These are phyloP conservation scores for Cryptosporidium sp. DNA, from an alignment of 169 alveolate genomes.

Conservation along the genomic window DNA sequence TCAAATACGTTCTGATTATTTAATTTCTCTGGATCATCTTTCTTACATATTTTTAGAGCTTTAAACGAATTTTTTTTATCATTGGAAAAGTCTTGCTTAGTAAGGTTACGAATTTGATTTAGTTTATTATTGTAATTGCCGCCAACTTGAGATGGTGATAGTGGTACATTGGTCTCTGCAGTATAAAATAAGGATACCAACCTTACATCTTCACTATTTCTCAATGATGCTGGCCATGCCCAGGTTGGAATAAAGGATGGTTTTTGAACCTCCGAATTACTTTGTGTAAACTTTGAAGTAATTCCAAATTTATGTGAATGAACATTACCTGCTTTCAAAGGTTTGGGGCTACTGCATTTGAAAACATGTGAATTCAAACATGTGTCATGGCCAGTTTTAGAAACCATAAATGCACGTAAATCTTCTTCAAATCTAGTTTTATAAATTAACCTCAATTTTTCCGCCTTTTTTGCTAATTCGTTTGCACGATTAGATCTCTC, in stretches of 20 bases:
- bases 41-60: neutral
- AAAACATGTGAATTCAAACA: neutral
- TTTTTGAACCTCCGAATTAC: neutral
- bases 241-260: conserved; percentile 30
- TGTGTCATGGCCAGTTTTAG: neutral
- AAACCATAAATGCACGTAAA: conserved; percentile 55
- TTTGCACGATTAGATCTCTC: conserved; percentile 33
- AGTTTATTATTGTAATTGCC: neutral
- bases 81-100: neutral
- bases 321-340: neutral
- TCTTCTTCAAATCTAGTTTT: conserved; percentile 68
- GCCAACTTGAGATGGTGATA: conserved; percentile 54
- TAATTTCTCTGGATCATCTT: neutral
- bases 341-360: neutral
- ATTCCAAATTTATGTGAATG: neutral
- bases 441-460: conserved; percentile 47
- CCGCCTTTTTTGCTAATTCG: conserved; percentile 47
- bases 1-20: neutral
- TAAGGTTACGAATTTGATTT: neutral
- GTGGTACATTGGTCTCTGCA: conserved; percentile 46
- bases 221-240: conserved; percentile 76
- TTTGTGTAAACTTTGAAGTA: neutral
- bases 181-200: conserved; percentile 38
- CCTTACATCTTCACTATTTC: conserved; percentile 26
- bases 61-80: neutral